Evolutionary conservation across 2,329 filamentous ascomycete genomes (phyloP).

Genomic region (Fusarium solani-melongenae): DNA sequence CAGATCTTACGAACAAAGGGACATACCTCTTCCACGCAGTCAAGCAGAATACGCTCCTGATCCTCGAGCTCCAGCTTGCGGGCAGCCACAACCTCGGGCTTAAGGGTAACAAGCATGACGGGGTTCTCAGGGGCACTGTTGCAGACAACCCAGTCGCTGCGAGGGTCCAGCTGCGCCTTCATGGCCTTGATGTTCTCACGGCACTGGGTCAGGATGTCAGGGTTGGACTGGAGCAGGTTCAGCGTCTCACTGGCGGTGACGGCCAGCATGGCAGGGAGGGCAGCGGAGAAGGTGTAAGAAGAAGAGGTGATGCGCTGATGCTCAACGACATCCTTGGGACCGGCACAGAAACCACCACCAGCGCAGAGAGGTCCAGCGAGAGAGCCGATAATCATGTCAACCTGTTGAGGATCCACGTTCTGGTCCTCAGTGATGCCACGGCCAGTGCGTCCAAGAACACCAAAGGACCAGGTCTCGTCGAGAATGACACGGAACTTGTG

Average conservation of each 20-base stretch:
- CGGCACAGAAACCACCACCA: slow-evolving; percentile 95
- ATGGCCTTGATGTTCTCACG: slow-evolving; percentile 89
- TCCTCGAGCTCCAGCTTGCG: slow-evolving; percentile 77
- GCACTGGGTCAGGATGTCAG: slow-evolving; percentile 81
- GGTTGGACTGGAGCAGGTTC: slow-evolving; percentile 85
- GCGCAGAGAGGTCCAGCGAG: slow-evolving; percentile 90
- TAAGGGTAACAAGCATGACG: slow-evolving; percentile 84
- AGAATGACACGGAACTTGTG: slow-evolving; percentile 99
- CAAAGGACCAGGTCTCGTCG: slow-evolving; percentile 98
- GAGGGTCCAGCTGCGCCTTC: slow-evolving; percentile 87
- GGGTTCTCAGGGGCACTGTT: slow-evolving; percentile 88
- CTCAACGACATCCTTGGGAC: slow-evolving; percentile 89
- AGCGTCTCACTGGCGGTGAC: slow-evolving; percentile 96
- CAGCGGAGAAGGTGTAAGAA: slow-evolving; percentile 95
- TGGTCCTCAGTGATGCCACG: slow-evolving; percentile 95
- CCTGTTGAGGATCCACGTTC: slow-evolving; percentile 90
- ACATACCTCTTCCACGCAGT: slow-evolving; percentile 94
- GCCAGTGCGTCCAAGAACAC: slow-evolving; percentile 90
- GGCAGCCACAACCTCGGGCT: slow-evolving; percentile 81
- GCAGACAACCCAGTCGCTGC: slow-evolving; percentile 92
- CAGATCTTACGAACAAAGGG: neutral
- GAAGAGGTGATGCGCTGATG: slow-evolving; percentile 94
- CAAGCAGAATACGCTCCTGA: slow-evolving; percentile 86
- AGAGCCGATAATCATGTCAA: slow-evolving; percentile 97
- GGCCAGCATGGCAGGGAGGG: slow-evolving; percentile 90